Conservation (phyloP, 2,329 filamentous ascomycete genomes). For the Alternaria ventricosa region DNA sequence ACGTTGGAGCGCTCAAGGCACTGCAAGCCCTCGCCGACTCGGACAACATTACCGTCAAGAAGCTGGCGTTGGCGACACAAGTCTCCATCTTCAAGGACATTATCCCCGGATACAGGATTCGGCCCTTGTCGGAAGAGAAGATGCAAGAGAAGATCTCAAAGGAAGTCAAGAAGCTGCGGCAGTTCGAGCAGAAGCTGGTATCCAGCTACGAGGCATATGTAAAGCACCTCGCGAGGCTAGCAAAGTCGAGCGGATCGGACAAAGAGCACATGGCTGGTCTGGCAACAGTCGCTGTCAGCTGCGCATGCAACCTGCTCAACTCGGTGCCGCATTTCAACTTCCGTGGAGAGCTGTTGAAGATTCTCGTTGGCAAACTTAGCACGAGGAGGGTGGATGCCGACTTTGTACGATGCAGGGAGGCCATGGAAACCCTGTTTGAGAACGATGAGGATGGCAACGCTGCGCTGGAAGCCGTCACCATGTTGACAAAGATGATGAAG, state of each 20-base stretch:
- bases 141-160: conserved; percentile 84
- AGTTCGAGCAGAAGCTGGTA: conserved; percentile 87
- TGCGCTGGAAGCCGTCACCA: conserved; percentile 82
- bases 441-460: conserved; percentile 90
- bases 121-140: conserved; percentile 77
- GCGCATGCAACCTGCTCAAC: conserved; percentile 79
- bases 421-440: conserved; percentile 80
- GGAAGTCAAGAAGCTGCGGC: conserved; percentile 80
- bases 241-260: conserved; percentile 61
- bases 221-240: conserved; percentile 72
- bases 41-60: conserved; percentile 75
- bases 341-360: conserved; percentile 83
- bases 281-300: conserved; percentile 79
- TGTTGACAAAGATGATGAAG: conserved; percentile 96
- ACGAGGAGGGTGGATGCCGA: conserved; percentile 73
- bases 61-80: conserved; percentile 85
- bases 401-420: conserved; percentile 76
- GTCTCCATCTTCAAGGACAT: conserved; percentile 92
- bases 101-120: conserved; percentile 95
- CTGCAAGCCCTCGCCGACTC: conserved; percentile 77
- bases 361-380: conserved; percentile 84
- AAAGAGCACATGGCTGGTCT: conserved; percentile 55
- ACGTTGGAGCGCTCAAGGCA: conserved; percentile 78
- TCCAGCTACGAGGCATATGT: conserved; percentile 86
- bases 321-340: conserved; percentile 98